Evolutionary conservation across 768 basidiomycete species (phyloP).

Genomic region (Panaeolus cyanescens): DNA sequence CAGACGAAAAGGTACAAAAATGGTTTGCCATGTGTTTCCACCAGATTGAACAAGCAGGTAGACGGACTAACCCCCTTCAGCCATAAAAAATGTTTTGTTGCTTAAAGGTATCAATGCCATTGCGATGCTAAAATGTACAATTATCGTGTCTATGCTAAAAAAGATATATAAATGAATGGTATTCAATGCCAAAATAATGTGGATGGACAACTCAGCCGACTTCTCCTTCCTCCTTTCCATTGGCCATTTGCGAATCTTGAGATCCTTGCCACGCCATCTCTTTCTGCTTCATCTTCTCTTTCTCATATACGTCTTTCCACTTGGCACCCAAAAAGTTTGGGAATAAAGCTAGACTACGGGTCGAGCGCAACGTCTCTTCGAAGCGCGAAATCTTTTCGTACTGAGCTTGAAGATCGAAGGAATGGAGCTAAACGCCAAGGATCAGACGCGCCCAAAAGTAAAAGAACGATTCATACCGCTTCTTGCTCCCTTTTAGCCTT

Average conservation of each 20-base stretch:
- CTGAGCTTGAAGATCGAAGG: constrained; percentile 61
- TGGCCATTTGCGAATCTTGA: constrained; percentile 27
- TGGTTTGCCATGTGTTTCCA: constrained; percentile 71
- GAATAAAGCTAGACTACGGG: constrained; percentile 57
- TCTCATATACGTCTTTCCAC: constrained; percentile 55
- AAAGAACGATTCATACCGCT: constrained; percentile 40
- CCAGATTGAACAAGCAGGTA: constrained; percentile 52
- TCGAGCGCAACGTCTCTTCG: constrained; percentile 53
- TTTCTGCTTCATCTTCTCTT: constrained; percentile 45
- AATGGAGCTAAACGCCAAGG: constrained; percentile 35
- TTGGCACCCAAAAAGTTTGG: constrained; percentile 64
- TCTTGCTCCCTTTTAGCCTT: constrained; percentile 56
- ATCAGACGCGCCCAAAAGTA: constrained; percentile 2
- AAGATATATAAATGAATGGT: background rate
- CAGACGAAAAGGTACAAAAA: constrained; percentile 39
- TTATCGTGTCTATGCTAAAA: background rate
- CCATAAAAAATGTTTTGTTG: background rate
- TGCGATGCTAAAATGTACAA: background rate
- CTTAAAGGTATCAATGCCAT: background rate
- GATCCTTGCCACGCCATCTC: constrained; percentile 29
- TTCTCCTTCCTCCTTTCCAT: constrained; percentile 43
- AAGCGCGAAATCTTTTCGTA: constrained; percentile 63
- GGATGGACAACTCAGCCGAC: constrained; percentile 15
- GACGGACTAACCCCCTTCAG: constrained; percentile 4
- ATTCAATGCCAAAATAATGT: background rate